Base-by-base conservation (phyloP, 2,329 filamentous ascomycete species). In the Metarhizium anisopliae region DNA sequence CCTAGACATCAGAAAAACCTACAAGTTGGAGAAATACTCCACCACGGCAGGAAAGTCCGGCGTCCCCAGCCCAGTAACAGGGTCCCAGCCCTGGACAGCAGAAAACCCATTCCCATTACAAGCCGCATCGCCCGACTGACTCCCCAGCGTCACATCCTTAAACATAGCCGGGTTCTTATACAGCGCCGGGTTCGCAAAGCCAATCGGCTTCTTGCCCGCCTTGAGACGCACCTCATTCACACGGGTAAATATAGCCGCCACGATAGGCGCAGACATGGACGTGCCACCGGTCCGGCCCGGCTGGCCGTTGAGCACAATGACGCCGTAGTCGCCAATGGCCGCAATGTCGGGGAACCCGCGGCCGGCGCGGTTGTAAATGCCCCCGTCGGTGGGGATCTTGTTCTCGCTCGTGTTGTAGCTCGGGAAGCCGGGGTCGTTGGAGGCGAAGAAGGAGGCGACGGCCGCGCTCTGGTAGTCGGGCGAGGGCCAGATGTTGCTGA, bases 261-360 rank as follows among this genome's bases (percentile, higher is more conserved):
- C 67, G 14, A 68, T 63, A 2, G 70, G 70, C 4, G 67, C 67
- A 6, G 68, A 65, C 38, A 66, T 68, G 51, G 74, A 78, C 0
- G 81, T 83, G 14, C 79, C 80, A 52, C 71, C 78, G 0, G 76
- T 71, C 32, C 75, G 66, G 0, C 62, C 60, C 55, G 75, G 75
- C 5, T 64, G 62, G 20, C 75, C 75, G 51, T 76, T 65, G 36
- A 76, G 64, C 1, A 74, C 73, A 6, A 77, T 66, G 50, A 73
- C 68, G 57, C 71, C 75, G 50, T 72, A 74, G 6, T 72, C 76
- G 2, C 80, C 72, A 54, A 83, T 72, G 2, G 69, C 68, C 6
- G 66, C 64, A 5, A 74, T 61, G 56, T 74, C 72, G 1, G 72
- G 72, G 55, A 71, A 72, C 6, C 64, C 72, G 35, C 72, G 66